Base-by-base conservation (phyloP, 768 basidiomycete genomes). In the Phaffia australis region DNA sequence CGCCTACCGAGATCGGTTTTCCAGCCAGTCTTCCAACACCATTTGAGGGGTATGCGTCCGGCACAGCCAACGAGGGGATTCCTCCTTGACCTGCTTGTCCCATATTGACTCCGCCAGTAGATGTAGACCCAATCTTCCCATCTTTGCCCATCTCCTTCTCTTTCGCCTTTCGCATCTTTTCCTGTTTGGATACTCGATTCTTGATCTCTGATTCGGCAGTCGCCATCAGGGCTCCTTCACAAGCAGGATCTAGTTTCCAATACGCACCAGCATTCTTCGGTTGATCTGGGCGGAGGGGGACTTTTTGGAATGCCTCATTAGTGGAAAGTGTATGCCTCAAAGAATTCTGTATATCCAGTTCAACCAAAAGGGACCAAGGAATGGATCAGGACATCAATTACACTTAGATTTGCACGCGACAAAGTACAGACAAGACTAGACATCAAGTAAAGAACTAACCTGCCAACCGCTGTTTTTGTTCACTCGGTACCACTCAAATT, bases 261-360 rank as follows among this genome's bases (percentile, higher is more conserved):
- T 48, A n/a, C 47, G 19, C 18, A 25, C 42, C 48, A 72, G 69
- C 75, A 87, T 82, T 79, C 89, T 66, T 89, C 87, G 7, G 85
- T 83, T 69, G 85, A 86, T 35, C 89, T 9, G 63, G 54, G 3
- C 42, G 52, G 42, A 64, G 81, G 67, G 92, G 88, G 75, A 89
- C 81, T 77, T 97, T 97, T 75, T 88, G 81, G 78, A 99, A 99
- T 0, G 89, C 90, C 57, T 86, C 84, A 74, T 87, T 86, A 15
- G 90, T 89, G 0, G 92, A 93, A n/a, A 99, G 78, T 74, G 92
- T 93, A 73, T 97, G 92, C 25, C 92, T 87, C 56, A 97, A 87
- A 35, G 94, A 94, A 72, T 88, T 91, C 89, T 91, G 73, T n/a
- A n/a, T 55, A 62, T 72, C 68, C 69, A 69, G 49, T 60, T 62